phyloP scores from a whole-genome alignment of 768 basidiomycete species.

The Lactarius akahatsu region DNA sequence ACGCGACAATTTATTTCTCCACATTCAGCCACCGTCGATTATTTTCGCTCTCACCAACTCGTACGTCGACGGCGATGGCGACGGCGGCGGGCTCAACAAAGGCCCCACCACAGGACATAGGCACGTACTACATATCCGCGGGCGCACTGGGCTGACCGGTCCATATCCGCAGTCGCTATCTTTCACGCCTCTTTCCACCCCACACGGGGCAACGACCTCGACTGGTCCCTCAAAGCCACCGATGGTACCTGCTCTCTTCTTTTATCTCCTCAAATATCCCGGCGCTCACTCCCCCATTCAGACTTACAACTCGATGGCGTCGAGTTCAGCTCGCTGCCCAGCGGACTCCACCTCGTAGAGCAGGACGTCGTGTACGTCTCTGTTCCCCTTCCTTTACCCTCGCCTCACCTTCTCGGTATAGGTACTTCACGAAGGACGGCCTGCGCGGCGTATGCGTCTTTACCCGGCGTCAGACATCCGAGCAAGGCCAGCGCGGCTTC shows the following conservation, averaged over 20 bases:
- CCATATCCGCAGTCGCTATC: conserved; percentile 58
- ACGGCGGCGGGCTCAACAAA: conserved; percentile 12
- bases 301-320: conserved; percentile 67
- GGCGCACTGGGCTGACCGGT: background rate
- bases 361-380: conserved; percentile 70
- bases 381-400: conserved; percentile 11
- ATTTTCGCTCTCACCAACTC: background rate
- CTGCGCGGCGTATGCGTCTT: conserved; percentile 76
- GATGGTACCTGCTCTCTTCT: conserved; percentile 48
- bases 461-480: conserved; percentile 62
- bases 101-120: conserved; percentile 21
- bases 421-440: conserved; percentile 70
- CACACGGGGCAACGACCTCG: conserved; percentile 74
- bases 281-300: conserved; percentile 32
- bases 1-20: background rate
- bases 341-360: conserved; percentile 78
- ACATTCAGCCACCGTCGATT: background rate
- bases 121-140: background rate
- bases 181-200: conserved; percentile 86
- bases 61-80: background rate
- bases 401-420: conserved; percentile 32
- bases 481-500: conserved; percentile 75
- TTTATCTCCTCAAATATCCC: background rate
- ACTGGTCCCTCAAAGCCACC: conserved; percentile 73
- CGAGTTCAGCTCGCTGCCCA: conserved; percentile 80